phyloP scores from a whole-genome alignment of 2,329 filamentous ascomycete species.

The Neurospora sp. region DNA sequence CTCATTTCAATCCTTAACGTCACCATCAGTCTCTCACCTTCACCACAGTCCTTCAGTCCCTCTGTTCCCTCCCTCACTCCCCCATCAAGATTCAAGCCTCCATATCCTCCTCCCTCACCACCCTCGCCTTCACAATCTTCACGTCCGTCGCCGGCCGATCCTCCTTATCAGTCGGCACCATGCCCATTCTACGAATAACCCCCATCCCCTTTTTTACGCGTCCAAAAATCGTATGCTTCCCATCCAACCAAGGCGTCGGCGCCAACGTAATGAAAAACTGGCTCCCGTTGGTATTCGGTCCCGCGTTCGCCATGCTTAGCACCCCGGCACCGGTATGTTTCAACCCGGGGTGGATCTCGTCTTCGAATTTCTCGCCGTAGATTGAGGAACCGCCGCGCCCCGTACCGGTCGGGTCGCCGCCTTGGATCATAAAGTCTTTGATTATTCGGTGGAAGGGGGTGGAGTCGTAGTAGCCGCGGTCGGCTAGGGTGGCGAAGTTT shows the following conservation, averaged over 20 bases:
- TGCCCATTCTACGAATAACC: constrained; percentile 77
- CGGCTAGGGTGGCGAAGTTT: constrained; percentile 75
- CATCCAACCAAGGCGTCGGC: constrained; percentile 91
- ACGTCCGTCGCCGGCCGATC: constrained; percentile 77
- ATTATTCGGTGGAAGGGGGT: constrained; percentile 92
- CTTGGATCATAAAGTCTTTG: constrained; percentile 92
- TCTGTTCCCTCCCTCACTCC: neutral
- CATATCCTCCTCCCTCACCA: constrained; percentile 48
- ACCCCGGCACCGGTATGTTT: constrained; percentile 91
- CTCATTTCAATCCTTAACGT: no score
- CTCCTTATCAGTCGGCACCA: constrained; percentile 72
- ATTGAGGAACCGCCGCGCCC: constrained; percentile 82
- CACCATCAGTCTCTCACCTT: neutral
- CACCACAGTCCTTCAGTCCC: neutral
- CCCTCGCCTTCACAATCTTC: constrained; percentile 62
- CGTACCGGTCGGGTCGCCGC: constrained; percentile 87
- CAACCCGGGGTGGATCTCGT: constrained; percentile 67
- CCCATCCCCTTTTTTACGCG: constrained; percentile 75
- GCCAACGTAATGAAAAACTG: constrained; percentile 96
- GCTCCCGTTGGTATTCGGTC: constrained; percentile 84
- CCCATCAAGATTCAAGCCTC: constrained; percentile 14
- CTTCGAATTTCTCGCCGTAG: constrained; percentile 87
- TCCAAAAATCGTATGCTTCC: constrained; percentile 95
- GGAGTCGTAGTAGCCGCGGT: constrained; percentile 78
- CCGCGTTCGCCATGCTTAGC: constrained; percentile 94